phyloP scores from a whole-genome alignment of 2,329 filamentous ascomycete species.

The Dissoconium aciculare region DNA sequence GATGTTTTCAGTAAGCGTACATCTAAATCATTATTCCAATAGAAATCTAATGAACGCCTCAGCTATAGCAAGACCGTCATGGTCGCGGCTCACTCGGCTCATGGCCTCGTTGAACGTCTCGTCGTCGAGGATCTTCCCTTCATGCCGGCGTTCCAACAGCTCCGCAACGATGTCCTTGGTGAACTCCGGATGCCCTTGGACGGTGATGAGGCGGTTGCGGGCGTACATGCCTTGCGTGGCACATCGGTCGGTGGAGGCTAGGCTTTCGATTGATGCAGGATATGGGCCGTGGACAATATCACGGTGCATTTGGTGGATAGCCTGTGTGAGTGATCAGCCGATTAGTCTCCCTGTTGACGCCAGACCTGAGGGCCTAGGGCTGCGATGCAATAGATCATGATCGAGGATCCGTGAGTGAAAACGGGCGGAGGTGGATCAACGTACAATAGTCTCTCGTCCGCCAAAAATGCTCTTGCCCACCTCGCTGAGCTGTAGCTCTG shows the following conservation, averaged over 20 bases:
- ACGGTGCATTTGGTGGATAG: constrained; percentile 73
- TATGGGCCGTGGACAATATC: constrained; percentile 56
- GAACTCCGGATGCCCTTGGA: constrained; percentile 83
- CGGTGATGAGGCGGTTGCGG: constrained; percentile 50
- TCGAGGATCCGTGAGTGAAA: too few species aligned
- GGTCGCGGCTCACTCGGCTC: constrained; percentile 46
- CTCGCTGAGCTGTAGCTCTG: constrained; percentile 50
- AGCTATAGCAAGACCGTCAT: constrained; percentile 68
- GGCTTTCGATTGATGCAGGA: constrained; percentile 44
- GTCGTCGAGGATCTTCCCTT: constrained; percentile 53
- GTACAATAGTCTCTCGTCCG: constrained; percentile 45
- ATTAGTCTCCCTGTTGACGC: constrained; percentile 1
- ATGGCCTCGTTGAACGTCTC: constrained; percentile 55
- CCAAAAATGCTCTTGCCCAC: constrained; percentile 60
- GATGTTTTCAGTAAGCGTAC: too few species aligned
- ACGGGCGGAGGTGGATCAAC: too few species aligned
- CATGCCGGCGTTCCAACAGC: constrained; percentile 49
- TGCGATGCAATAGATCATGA: too few species aligned
- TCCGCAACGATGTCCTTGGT: constrained; percentile 54
- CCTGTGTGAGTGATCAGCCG: constrained; percentile 28
- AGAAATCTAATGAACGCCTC: constrained; percentile 65
- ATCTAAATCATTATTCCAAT: constrained; percentile 38
- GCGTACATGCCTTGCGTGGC: constrained; percentile 67
- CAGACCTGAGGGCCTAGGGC: too few species aligned
- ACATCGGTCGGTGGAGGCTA: constrained; percentile 54